phyloP scores from a whole-genome alignment of 192 early-diverging fungal species.

The Dissophora globulifera region DNA sequence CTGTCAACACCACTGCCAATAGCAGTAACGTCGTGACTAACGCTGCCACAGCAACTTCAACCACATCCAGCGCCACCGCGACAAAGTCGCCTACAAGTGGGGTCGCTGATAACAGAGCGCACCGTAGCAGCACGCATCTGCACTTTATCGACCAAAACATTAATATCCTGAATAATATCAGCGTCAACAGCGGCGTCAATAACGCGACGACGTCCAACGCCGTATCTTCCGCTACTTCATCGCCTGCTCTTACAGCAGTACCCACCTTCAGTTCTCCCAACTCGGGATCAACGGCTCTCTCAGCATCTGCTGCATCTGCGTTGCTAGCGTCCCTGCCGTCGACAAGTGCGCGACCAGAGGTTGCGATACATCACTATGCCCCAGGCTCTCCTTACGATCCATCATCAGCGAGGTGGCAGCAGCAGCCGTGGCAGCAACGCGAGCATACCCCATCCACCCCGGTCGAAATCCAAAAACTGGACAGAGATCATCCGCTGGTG shows the following conservation, averaged over 20 bases:
- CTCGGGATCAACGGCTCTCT: not conserved
- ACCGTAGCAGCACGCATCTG: constrained; percentile 12
- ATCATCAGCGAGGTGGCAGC: not conserved
- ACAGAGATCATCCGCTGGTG: constrained; percentile 65
- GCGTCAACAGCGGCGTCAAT: not conserved
- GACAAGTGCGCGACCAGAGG: constrained; percentile 8
- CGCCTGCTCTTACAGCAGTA: not conserved
- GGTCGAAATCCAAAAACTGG: constrained; percentile 14
- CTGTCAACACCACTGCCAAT: not conserved
- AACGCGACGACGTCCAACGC: not conserved
- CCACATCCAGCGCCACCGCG: not conserved
- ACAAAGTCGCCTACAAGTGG: constrained; percentile 4
- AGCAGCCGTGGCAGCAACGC: not conserved
- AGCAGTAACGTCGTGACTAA: not conserved
- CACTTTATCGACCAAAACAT: not conserved
- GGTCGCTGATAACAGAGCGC: constrained; percentile 11
- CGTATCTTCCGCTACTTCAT: not conserved
- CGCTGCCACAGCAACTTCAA: not conserved
- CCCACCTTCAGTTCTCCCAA: not conserved
- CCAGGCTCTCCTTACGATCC: constrained; percentile 3
- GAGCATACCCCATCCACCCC: not conserved
- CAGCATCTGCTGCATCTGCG: not conserved
- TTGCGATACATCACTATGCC: constrained; percentile 3
- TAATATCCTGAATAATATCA: no score
- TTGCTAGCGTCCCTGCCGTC: not conserved